Conservation (phyloP, 306 rosid species). For the Inga laurina region DNA sequence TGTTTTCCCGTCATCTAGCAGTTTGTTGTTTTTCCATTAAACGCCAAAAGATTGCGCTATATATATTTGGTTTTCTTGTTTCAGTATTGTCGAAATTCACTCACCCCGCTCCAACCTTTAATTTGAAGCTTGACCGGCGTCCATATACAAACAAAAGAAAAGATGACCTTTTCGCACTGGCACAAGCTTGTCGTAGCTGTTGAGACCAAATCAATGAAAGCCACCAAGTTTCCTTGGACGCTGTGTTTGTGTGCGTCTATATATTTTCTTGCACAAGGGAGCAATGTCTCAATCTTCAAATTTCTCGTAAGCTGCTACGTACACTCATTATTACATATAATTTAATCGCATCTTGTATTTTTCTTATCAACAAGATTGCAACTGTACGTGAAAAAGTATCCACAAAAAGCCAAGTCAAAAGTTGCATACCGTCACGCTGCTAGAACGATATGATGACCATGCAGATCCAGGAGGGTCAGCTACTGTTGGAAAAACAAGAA, state of each 20-base stretch:
- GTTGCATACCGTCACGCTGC: not conserved
- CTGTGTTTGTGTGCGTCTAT: not conserved
- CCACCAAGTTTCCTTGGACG: not conserved
- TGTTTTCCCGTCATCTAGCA: not conserved
- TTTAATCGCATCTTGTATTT: not conserved
- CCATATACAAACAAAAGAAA: not conserved
- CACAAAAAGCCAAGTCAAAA: not conserved
- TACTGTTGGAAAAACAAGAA: not conserved
- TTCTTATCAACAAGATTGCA: not conserved
- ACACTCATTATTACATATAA: not conserved
- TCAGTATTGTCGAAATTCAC: not conserved
- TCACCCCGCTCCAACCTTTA: not conserved
- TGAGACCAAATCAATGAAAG: not conserved
- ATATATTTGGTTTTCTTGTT: not conserved
- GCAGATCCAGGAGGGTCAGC: not conserved
- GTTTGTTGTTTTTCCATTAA: not conserved
- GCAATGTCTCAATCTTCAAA: not conserved
- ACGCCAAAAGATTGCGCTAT: not conserved
- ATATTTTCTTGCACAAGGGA: not conserved
- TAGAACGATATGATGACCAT: not conserved
- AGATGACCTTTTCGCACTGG: not conserved
- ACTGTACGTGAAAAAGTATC: not conserved
- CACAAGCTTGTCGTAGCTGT: not conserved
- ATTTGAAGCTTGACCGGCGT: not conserved
- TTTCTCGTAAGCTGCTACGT: not conserved